Evolutionary conservation across 2,329 filamentous ascomycete genomes (phyloP).

Genomic region (Zelopaecilomyces penicillatus): DNA sequence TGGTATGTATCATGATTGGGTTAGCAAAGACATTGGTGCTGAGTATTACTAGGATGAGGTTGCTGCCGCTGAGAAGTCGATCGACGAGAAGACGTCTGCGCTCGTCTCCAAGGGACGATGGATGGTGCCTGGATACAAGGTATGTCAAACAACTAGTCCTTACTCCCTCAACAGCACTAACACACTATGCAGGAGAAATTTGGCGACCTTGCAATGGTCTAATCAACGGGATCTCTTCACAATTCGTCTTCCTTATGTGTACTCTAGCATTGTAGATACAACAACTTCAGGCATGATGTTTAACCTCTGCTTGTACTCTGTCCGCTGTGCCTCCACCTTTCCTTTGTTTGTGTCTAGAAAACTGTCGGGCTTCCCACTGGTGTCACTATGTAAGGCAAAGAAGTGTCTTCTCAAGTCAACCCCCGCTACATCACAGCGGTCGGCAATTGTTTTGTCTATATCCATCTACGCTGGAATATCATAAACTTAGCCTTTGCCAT

Average conservation of each 20-base stretch:
- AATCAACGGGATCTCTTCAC: constrained; percentile 41
- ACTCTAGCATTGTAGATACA: constrained; percentile 66
- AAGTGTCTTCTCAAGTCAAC: no score
- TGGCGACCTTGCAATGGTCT: constrained; percentile 90
- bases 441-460: no score
- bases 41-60: constrained; percentile 69
- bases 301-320: constrained; percentile 25
- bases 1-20: constrained; percentile 55
- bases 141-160: constrained; percentile 34
- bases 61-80: constrained; percentile 85
- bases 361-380: no score
- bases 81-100: constrained; percentile 92
- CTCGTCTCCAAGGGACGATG: constrained; percentile 97
- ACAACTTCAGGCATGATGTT: constrained; percentile 27
- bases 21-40: constrained; percentile 10
- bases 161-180: constrained; percentile 32
- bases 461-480: no score
- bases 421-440: no score
- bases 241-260: constrained; percentile 46
- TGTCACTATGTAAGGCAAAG: no score
- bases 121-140: constrained; percentile 98
- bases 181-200: constrained; percentile 76
- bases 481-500: no score
- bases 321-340: not conserved
- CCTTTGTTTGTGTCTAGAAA: constrained; percentile 1